Conservation (phyloP, 257 asterid genomes). For the Solanum pinnatisectum region DNA sequence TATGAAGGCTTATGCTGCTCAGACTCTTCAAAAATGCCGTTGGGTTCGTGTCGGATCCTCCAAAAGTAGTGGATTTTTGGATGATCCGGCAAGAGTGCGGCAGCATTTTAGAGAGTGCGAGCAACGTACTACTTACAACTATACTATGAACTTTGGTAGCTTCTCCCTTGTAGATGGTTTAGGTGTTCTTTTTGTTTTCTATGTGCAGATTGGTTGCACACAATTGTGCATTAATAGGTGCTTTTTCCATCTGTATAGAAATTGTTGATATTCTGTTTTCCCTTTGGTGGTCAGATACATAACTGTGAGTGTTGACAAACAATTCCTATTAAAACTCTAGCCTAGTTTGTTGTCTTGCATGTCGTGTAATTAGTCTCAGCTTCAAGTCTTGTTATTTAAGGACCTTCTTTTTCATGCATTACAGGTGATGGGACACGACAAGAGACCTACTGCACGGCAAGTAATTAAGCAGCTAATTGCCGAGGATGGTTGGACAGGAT, state of each 20-base stretch:
- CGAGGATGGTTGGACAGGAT: constrained; percentile 92
- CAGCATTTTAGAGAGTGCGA: background rate
- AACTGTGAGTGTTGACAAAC: background rate
- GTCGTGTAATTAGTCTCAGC: background rate
- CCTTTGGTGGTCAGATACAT: background rate
- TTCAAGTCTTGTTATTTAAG: background rate
- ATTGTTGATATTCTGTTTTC: background rate
- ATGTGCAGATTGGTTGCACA: background rate
- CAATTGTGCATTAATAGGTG: background rate
- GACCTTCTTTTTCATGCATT: constrained; percentile 6
- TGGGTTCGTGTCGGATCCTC: background rate
- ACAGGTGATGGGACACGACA: constrained; percentile 75
- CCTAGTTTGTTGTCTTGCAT: background rate
- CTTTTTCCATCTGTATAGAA: background rate
- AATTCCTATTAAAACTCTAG: background rate
- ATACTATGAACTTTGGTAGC: background rate
- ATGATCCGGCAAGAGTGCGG: background rate
- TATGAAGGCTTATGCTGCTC: background rate
- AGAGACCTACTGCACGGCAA: constrained; percentile 63
- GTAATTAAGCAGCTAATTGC: constrained; percentile 68
- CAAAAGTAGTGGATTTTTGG: background rate
- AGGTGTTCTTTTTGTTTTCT: background rate
- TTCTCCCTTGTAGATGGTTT: background rate
- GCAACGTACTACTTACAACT: background rate
- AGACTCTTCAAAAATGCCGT: background rate